phyloP scores from a whole-genome alignment of 495 filamentous ascomycete genomes.

The Penicillium salamii region DNA sequence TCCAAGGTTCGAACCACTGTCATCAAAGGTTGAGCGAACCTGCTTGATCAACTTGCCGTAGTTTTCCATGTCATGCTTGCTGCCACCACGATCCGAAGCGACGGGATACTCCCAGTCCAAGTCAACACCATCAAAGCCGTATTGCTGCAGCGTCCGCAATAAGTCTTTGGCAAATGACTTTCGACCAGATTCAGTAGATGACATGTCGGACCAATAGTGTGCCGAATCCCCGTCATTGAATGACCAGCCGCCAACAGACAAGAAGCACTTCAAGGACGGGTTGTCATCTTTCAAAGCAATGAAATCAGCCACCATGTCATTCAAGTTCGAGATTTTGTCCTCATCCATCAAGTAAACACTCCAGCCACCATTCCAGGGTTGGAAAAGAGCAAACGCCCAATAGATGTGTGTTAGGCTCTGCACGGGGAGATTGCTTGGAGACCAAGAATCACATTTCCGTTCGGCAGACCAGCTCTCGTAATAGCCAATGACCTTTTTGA shows the following conservation, averaged over 20 bases:
- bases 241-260: conserved; percentile 44
- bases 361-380: conserved; percentile 35
- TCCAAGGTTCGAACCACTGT: too few species aligned
- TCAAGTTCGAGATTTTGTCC: conserved; percentile 14
- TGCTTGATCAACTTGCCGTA: too few species aligned
- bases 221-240: conserved; percentile 32
- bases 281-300: conserved; percentile 31
- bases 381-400: conserved; percentile 28
- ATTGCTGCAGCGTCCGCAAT: conserved; percentile 38
- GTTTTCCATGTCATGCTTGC: conserved; percentile 38
- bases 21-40: too few species aligned
- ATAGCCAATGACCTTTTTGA: conserved; percentile 6
- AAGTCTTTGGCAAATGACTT: conserved; percentile 44
- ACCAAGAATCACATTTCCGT: conserved; percentile 1
- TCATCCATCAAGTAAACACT: conserved; percentile 1
- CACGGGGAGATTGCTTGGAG: conserved; percentile 6
- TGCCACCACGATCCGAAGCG: conserved; percentile 36
- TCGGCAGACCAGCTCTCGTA: conserved; percentile 9
- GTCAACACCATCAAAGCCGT: conserved; percentile 55
- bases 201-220: conserved; percentile 29
- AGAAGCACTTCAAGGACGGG: conserved; percentile 31
- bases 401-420: conserved; percentile 40
- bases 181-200: conserved; percentile 24
- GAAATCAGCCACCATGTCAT: conserved; percentile 33
- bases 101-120: conserved; percentile 59